These are phyloP conservation scores for Phaffia tasmanica DNA, from an alignment of 768 basidiomycete genomes.

Conservation along the genomic window DNA sequence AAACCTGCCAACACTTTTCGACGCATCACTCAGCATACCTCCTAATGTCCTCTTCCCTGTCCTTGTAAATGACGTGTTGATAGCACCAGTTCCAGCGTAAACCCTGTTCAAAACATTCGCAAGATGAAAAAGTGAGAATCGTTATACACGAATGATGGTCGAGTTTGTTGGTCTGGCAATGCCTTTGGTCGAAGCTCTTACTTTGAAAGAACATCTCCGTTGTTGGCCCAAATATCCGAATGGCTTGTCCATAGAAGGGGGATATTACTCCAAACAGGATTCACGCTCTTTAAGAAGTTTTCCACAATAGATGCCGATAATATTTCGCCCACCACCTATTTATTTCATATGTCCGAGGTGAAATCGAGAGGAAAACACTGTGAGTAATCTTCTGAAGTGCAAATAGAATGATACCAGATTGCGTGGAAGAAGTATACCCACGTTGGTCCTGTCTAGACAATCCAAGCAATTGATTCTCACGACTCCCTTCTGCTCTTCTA, in stretches of 20 bases:
- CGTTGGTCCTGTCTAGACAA: slow-evolving; percentile 89
- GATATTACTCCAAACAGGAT: slow-evolving; percentile 16
- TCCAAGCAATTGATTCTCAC: slow-evolving; percentile 94
- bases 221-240: slow-evolving; percentile 84
- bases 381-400: slow-evolving; percentile 37
- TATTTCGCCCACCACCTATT: slow-evolving; percentile 20
- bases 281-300: slow-evolving; percentile 15
- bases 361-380: slow-evolving; percentile 46
- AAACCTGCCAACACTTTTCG: slow-evolving; percentile 57
- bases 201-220: slow-evolving; percentile 72
- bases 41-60: slow-evolving; percentile 89
- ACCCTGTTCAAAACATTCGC: slow-evolving; percentile 44
- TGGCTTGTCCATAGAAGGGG: slow-evolving; percentile 66
- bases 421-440: background rate
- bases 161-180: too few species aligned
- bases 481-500: slow-evolving; percentile 81
- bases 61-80: slow-evolving; percentile 92
- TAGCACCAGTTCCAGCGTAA: slow-evolving; percentile 66
- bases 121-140: background rate
- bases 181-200: background rate
- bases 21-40: slow-evolving; percentile 90
- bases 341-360: slow-evolving; percentile 27
- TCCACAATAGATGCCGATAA: slow-evolving; percentile 16
- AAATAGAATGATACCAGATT: slow-evolving; percentile 38
- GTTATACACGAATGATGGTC: background rate